Evolutionary conservation across 495 filamentous ascomycete species (phyloP).

Genomic region (Beverwykella pulmonaria): DNA sequence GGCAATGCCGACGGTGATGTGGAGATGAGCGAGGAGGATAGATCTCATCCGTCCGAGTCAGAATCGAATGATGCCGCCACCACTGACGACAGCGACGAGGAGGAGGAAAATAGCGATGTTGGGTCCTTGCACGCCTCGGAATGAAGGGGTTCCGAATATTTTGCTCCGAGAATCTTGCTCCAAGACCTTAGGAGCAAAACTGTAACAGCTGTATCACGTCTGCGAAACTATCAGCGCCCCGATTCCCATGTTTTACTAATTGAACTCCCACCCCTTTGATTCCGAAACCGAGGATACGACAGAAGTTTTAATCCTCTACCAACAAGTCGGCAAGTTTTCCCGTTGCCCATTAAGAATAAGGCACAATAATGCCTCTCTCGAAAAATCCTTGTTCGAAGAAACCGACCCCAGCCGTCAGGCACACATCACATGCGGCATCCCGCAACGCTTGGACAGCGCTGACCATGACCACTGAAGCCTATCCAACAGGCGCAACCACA

Average conservation of each 20-base stretch:
- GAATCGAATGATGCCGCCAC: background rate
- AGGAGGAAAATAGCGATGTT: background rate
- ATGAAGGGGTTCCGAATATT: background rate
- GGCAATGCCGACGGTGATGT: slow-evolving; percentile 14
- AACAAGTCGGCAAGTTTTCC: background rate
- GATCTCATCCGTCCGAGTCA: slow-evolving; percentile 2
- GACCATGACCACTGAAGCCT: no score
- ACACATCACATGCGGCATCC: no score
- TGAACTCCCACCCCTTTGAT: no score
- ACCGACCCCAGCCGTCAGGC: no score
- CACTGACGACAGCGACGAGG: slow-evolving; percentile 1
- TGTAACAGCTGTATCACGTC: slow-evolving; percentile 4
- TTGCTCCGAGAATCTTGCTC: background rate
- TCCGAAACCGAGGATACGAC: background rate
- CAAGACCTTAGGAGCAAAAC: background rate
- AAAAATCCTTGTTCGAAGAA: no score
- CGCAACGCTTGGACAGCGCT: no score
- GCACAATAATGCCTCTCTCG: no score
- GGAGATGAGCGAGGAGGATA: slow-evolving; percentile 8
- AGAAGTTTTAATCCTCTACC: background rate
- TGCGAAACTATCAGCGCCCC: background rate
- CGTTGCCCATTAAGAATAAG: no score
- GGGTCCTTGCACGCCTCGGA: background rate
- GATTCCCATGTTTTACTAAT: background rate
- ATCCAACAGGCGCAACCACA: no score